Conservation (phyloP, 1,284 basidiomycete species). For the Papiliotrema flavescens region DNA sequence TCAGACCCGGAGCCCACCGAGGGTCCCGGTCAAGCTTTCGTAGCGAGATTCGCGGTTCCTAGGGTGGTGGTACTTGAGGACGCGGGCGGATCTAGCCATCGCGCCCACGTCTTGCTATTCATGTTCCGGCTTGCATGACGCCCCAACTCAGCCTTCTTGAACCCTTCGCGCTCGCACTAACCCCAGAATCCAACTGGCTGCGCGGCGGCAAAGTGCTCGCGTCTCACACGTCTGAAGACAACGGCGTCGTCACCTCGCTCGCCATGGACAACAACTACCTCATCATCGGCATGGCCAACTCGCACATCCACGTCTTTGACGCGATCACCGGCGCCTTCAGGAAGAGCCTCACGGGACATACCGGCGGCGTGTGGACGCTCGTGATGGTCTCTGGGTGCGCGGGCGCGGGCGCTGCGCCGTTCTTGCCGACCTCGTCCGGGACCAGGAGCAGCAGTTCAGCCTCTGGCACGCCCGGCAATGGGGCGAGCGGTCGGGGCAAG, state of each 20-base stretch:
- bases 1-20: too few relatives aligned
- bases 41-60: too few relatives aligned
- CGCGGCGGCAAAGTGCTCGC: slow-evolving; percentile 72
- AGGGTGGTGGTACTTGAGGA: too few relatives aligned
- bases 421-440: too few relatives aligned
- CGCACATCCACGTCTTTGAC: slow-evolving; percentile 82
- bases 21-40: too few relatives aligned
- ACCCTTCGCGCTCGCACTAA: not conserved
- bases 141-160: too few relatives aligned
- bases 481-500: too few relatives aligned
- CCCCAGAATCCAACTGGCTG: slow-evolving; percentile 77
- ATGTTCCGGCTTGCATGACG: too few relatives aligned
- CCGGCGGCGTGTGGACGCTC: slow-evolving; percentile 88
- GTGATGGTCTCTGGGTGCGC: slow-evolving; percentile 55
- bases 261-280: slow-evolving; percentile 82
- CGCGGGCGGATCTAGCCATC: too few relatives aligned
- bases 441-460: not conserved
- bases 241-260: slow-evolving; percentile 78
- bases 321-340: slow-evolving; percentile 72
- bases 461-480: too few relatives aligned
- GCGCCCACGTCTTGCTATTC: too few relatives aligned
- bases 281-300: slow-evolving; percentile 84
- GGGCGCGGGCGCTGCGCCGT: too few relatives aligned
- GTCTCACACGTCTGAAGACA: slow-evolving; percentile 65
- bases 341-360: slow-evolving; percentile 78